Evolutionary conservation across 306 rosid genomes (phyloP).

Genomic region (Glycine latifolia): DNA sequence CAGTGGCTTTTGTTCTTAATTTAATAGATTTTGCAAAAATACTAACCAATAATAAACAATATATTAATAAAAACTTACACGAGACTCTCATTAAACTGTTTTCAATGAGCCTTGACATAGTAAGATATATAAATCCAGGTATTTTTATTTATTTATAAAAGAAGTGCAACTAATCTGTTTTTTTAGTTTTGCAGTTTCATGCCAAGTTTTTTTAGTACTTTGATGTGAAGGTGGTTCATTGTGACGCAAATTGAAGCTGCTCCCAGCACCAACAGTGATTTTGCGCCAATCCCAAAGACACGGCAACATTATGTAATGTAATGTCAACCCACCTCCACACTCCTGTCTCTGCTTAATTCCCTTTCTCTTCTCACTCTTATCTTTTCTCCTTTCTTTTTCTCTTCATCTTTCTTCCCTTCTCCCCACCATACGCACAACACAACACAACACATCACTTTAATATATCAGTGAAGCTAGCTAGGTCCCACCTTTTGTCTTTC

Average conservation of each 20-base stretch:
- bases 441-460: background rate
- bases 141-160: background rate
- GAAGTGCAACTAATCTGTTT: background rate
- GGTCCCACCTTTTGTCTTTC: conserved; percentile 15
- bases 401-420: background rate
- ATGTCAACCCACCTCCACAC: background rate
- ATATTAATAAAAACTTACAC: too few species aligned
- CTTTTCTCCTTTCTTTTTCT: background rate
- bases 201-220: background rate
- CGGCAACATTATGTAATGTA: background rate
- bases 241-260: conserved; percentile 29
- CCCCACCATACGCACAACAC: background rate
- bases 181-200: background rate
- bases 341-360: background rate
- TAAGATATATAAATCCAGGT: too few species aligned
- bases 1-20: too few species aligned
- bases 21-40: too few species aligned
- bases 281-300: conserved; percentile 44
- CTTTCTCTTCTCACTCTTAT: background rate
- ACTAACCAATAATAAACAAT: too few species aligned
- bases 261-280: conserved; percentile 37
- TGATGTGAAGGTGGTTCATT: background rate
- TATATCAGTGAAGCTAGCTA: background rate
- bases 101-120: too few species aligned
- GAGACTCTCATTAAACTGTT: too few species aligned